phyloP scores from a whole-genome alignment of 495 filamentous ascomycete species.

The Talaromyces nanjingensis region DNA sequence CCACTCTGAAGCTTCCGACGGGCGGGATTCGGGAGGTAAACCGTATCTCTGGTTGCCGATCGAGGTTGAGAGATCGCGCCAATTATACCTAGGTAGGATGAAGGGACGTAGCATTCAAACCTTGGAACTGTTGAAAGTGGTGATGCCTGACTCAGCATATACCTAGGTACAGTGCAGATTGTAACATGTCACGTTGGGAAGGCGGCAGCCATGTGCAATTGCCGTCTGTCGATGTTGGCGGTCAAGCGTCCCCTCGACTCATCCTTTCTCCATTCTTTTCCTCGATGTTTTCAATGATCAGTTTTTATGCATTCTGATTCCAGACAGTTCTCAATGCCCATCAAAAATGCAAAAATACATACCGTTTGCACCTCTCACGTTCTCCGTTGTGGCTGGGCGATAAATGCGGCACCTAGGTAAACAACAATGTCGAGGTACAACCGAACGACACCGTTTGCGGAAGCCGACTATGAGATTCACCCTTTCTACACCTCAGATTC shows the following conservation, averaged over 20 bases:
- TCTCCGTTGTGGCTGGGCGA: not conserved
- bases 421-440: not conserved
- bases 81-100: not conserved
- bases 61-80: not conserved
- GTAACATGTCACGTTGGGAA: not conserved
- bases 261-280: not conserved
- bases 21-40: not conserved
- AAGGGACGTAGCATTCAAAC: not conserved
- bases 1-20: not conserved
- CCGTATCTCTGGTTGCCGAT: not conserved
- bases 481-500: not conserved
- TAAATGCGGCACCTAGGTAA: not conserved
- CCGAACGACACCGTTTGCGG: not conserved
- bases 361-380: not conserved
- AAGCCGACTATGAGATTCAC: not conserved
- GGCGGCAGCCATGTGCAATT: not conserved
- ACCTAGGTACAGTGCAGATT: not conserved
- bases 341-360: not conserved
- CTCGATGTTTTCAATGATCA: not conserved
- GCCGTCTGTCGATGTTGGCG: not conserved
- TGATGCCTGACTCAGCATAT: not conserved
- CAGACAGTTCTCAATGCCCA: not conserved
- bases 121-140: not conserved
- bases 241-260: not conserved
- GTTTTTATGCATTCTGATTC: not conserved